Conservation (phyloP, 2,329 filamentous ascomycete species). For the Drechslerella dactyloides region DNA sequence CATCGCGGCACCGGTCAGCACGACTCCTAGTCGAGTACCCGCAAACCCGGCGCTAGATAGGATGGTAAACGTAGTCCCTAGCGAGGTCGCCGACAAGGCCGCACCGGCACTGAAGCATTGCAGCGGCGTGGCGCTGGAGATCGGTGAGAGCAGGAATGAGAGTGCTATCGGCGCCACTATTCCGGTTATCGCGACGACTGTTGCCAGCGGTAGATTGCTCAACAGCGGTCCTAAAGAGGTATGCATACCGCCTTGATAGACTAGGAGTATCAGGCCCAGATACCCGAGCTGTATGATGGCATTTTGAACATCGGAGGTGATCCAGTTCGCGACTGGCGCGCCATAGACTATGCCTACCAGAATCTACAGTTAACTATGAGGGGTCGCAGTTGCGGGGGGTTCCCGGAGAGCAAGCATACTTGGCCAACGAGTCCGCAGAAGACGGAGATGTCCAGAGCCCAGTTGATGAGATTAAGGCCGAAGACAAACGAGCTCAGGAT, state of each 20-base stretch:
- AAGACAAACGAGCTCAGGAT: slow-evolving; percentile 69
- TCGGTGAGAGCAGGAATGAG: slow-evolving; percentile 66
- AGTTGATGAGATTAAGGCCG: slow-evolving; percentile 67
- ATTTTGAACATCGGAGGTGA: slow-evolving; percentile 64
- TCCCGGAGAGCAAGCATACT: too few species aligned
- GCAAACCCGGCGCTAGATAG: slow-evolving; percentile 67
- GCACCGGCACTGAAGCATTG: slow-evolving; percentile 76
- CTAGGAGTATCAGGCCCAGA: slow-evolving; percentile 72
- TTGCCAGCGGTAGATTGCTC: slow-evolving; percentile 68
- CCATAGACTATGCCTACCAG: slow-evolving; percentile 75
- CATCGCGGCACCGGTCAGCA: slow-evolving; percentile 76
- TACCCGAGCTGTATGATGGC: slow-evolving; percentile 72
- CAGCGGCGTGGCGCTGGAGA: slow-evolving; percentile 62
- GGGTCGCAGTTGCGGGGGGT: slow-evolving; percentile 2
- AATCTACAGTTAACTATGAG: slow-evolving; percentile 61
- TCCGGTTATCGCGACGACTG: slow-evolving; percentile 70
- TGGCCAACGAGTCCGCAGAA: slow-evolving; percentile 75
- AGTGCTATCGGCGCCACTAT: slow-evolving; percentile 69
- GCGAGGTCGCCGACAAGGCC: slow-evolving; percentile 74
- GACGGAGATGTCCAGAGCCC: slow-evolving; percentile 65
- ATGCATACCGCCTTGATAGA: slow-evolving; percentile 72
- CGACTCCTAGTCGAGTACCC: slow-evolving; percentile 65
- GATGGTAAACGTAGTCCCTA: slow-evolving; percentile 74
- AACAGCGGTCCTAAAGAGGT: slow-evolving; percentile 65
- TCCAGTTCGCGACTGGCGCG: slow-evolving; percentile 68